Conservation (phyloP, 164 flowering plant species). For the Warburgia ugandensis region DNA sequence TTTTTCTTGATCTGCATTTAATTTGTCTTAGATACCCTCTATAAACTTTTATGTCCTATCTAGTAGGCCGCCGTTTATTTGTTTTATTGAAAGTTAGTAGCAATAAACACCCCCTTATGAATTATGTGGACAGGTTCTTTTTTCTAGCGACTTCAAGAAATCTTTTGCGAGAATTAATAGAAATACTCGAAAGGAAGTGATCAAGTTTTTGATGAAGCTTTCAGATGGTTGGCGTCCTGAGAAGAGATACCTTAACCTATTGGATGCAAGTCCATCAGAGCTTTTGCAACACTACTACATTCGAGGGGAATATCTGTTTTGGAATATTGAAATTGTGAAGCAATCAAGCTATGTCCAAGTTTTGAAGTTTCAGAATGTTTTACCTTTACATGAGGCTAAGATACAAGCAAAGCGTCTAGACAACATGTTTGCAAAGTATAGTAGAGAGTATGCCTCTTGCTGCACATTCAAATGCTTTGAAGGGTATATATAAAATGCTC, state of each 20-base stretch:
- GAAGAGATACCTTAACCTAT: not conserved
- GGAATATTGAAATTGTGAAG: slow-evolving; percentile 29
- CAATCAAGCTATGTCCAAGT: slow-evolving; percentile 18
- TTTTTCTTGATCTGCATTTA: no score
- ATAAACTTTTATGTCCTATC: not conserved
- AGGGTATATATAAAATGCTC: slow-evolving; percentile 63
- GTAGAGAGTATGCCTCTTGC: slow-evolving; percentile 26
- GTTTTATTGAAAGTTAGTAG: not conserved
- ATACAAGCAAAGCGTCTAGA: slow-evolving; percentile 32
- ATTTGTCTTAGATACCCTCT: not conserved
- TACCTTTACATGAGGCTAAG: slow-evolving; percentile 45
- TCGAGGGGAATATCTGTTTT: slow-evolving; percentile 21
- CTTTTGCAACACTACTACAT: slow-evolving; percentile 25
- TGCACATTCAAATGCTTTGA: slow-evolving; percentile 46
- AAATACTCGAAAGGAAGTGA: slow-evolving; percentile 13
- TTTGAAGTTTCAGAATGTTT: slow-evolving; percentile 59
- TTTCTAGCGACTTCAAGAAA: slow-evolving; percentile 21
- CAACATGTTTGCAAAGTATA: slow-evolving; percentile 7
- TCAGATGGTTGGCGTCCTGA: slow-evolving; percentile 34
- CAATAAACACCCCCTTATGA: no score
- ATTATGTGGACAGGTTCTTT: slow-evolving; percentile 35
- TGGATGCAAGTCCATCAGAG: slow-evolving; percentile 14
- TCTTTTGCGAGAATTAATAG: slow-evolving; percentile 16
- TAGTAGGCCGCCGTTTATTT: not conserved
- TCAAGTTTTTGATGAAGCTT: slow-evolving; percentile 25